Evolutionary conservation across 2,329 filamentous ascomycete species (phyloP), one percentile per base, ranked within the genome.

Genomic region (Stagonosporopsis tanaceti): DNA sequence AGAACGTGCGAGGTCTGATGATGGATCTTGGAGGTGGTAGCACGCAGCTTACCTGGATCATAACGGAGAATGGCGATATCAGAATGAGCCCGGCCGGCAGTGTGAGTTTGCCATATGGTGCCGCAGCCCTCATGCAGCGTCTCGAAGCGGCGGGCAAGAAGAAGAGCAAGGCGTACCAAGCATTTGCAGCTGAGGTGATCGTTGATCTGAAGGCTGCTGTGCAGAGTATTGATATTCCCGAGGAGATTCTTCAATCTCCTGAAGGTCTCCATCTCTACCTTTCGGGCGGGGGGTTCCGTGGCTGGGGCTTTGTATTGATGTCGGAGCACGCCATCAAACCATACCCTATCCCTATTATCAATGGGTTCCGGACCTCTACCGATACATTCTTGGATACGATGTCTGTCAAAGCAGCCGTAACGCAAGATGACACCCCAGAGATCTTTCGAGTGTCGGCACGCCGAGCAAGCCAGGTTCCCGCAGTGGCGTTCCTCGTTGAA

Each of bases 241-340:
- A 77, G 12, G 77, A 81, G 15, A 75, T 87, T 6, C 61, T 80
- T 1, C 71, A 81, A 12, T 62, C 61, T 40, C 51, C 46, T 35
- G 56, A 66, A n/a, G 72, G 72, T 1, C 65, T 76, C 7, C 86
- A 89, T 32, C 81, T 97, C 8, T 97, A 93, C 73, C 87, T 97
- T 55, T 96, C 91, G 61, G 93, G 93, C 40, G 93, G 93, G 24
- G 93, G 93, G 0, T 96, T 97, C 72, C 83, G 93, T 34, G 93
- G 93, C 15, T 97, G 96, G 82, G 93, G 93, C 6, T 96, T 92
- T 75, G 87, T 96, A 70, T 82, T 97, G 50, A 93, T 96, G 89
- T 88, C 90, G 71, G 84, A 86, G 64, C 90, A 94, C 67, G 77
- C 81, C 6, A 84, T 92, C 40, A 80, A 84, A 51, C 92, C 92